Conservation (phyloP, 2,329 filamentous ascomycete genomes). For the Stagonosporopsis vannaccii region DNA sequence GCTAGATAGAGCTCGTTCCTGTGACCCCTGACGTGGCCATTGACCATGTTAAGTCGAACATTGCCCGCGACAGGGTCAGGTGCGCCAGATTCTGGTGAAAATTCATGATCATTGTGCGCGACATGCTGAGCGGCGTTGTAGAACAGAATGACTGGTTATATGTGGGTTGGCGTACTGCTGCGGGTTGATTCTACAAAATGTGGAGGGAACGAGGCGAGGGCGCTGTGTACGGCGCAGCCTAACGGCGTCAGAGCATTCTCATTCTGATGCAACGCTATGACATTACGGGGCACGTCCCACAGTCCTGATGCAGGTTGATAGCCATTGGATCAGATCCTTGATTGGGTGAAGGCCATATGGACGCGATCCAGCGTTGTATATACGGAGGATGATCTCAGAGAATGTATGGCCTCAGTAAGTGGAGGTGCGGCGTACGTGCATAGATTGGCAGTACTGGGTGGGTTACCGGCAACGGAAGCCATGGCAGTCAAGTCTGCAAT, state of each 20-base stretch:
- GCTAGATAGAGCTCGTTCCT: slow-evolving; percentile 21
- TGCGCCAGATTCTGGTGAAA: not conserved
- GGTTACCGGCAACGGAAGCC: not conserved
- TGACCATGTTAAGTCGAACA: slow-evolving; percentile 20
- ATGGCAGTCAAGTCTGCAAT: not conserved
- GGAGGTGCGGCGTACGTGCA: not conserved
- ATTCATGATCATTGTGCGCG: not conserved
- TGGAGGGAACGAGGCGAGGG: not conserved
- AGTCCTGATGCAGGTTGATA: not conserved
- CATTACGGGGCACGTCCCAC: not conserved
- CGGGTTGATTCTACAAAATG: not conserved
- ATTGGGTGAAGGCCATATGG: not conserved
- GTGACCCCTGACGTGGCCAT: slow-evolving; percentile 32
- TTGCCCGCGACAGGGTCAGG: slow-evolving; percentile 1
- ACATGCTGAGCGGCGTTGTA: not conserved
- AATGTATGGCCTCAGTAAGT: not conserved
- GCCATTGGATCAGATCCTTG: not conserved
- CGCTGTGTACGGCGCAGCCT: not conserved
- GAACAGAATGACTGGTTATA: not conserved
- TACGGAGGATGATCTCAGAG: not conserved
- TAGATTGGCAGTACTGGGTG: too few species aligned
- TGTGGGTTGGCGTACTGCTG: not conserved
- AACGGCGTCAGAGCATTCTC: not conserved
- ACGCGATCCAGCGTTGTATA: not conserved
- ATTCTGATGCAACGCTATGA: not conserved